phyloP scores from a whole-genome alignment of 331 rosid species.

The Rosa hybrid region DNA sequence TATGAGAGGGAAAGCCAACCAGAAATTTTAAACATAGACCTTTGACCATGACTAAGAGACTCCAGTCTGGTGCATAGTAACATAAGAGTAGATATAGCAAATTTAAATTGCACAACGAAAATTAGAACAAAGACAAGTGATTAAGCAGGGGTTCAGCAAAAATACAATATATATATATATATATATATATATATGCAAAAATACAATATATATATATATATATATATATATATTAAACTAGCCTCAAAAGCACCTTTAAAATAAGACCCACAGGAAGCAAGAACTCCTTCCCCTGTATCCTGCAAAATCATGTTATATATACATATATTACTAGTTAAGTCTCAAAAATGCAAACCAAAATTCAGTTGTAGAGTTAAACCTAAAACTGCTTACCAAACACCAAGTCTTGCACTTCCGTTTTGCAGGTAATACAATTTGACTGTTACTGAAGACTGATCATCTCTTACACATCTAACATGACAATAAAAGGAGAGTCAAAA shows the following conservation, averaged over 20 bases:
- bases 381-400: slow-evolving; percentile 73
- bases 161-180: neutral
- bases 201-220: neutral
- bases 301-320: slow-evolving; percentile 35
- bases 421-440: slow-evolving; percentile 78
- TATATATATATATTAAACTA: too few relatives aligned
- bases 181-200: neutral
- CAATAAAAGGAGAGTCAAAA: slow-evolving; percentile 18
- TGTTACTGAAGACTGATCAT: slow-evolving; percentile 74
- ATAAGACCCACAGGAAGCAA: slow-evolving; percentile 90
- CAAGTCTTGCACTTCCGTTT: slow-evolving; percentile 91
- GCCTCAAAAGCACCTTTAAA: slow-evolving; percentile 57
- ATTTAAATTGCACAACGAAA: neutral
- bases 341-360: slow-evolving; percentile 22
- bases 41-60: neutral
- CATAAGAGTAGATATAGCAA: neutral
- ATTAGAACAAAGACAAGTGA: neutral
- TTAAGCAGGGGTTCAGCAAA: neutral
- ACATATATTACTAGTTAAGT: neutral
- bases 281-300: slow-evolving; percentile 87
- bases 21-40: neutral
- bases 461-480: slow-evolving; percentile 72
- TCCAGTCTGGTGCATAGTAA: neutral
- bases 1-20: neutral
- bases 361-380: slow-evolving; percentile 22